Percentiles rank a stretch among this genome's conserved stretches.
Conservation (phyloP, 2,329 filamentous ascomycete species). For the Akanthomyces muscarius region DNA sequence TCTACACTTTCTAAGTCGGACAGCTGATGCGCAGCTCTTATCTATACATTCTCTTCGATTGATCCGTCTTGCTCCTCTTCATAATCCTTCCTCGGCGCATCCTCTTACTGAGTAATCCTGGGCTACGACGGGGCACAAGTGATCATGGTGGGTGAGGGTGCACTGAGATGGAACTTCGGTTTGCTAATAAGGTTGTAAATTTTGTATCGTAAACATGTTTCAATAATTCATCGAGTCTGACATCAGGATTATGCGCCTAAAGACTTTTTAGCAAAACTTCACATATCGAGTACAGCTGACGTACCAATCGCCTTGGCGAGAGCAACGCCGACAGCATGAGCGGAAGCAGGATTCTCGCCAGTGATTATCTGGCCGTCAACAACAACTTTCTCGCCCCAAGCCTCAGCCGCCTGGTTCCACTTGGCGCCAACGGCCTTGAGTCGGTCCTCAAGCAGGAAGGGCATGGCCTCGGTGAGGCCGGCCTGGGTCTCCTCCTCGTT, state of each 20-base stretch:
- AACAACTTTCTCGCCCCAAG: slow-evolving; percentile 46
- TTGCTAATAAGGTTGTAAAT: too few species aligned
- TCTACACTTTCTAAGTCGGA: too few species aligned
- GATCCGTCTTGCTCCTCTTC: too few species aligned
- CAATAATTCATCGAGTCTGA: too few species aligned
- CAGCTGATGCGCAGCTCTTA: too few species aligned
- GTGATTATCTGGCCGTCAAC: slow-evolving; percentile 52
- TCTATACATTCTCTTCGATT: too few species aligned
- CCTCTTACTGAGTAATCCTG: too few species aligned
- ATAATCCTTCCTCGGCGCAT: too few species aligned
- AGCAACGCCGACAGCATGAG: slow-evolving; percentile 48
- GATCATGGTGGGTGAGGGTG: too few species aligned
- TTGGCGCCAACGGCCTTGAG: slow-evolving; percentile 49
- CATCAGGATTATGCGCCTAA: neutral
- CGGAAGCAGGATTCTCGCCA: slow-evolving; percentile 55
- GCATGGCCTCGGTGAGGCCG: slow-evolving; percentile 49
- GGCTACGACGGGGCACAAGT: too few species aligned
- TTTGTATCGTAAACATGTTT: neutral
- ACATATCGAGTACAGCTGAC: slow-evolving; percentile 4
- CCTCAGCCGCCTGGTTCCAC: slow-evolving; percentile 52
- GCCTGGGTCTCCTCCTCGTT: slow-evolving; percentile 53
- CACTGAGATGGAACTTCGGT: too few species aligned
- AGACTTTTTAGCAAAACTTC: neutral
- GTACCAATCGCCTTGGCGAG: slow-evolving; percentile 42
- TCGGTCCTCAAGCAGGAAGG: slow-evolving; percentile 55